These are phyloP conservation scores for Phtheirospermum japonicum DNA, from an alignment of 257 asterid species.

Conservation along the genomic window DNA sequence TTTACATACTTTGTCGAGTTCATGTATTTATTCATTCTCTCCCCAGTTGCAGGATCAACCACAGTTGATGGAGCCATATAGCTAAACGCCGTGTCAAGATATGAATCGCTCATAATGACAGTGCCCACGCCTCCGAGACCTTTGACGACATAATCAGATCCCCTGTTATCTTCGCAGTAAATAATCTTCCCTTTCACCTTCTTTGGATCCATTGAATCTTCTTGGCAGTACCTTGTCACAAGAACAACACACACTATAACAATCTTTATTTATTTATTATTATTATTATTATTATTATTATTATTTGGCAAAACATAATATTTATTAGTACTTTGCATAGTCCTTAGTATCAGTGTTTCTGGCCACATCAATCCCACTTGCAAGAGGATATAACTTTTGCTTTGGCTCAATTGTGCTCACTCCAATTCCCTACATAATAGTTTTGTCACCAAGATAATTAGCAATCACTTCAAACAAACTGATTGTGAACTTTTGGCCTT, in stretches of 20 bases:
- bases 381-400: slow-evolving; percentile 62
- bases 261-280: too few species aligned
- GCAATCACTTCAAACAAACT: too few species aligned
- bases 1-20: slow-evolving; percentile 58
- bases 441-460: too few species aligned
- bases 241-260: not conserved
- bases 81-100: slow-evolving; percentile 65
- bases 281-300: too few species aligned
- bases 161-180: slow-evolving; percentile 60
- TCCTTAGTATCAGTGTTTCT: slow-evolving; percentile 46
- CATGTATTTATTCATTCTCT: slow-evolving; percentile 48
- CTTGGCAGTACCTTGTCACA: slow-evolving; percentile 28
- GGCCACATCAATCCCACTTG: slow-evolving; percentile 66
- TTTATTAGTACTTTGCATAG: slow-evolving; percentile 41
- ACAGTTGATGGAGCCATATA: slow-evolving; percentile 79
- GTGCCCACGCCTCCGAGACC: slow-evolving; percentile 75
- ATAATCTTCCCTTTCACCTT: slow-evolving; percentile 82
- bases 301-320: not conserved
- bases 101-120: slow-evolving; percentile 49
- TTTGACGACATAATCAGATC: slow-evolving; percentile 70
- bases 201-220: slow-evolving; percentile 69
- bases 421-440: slow-evolving; percentile 88
- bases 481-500: too few species aligned
- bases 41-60: slow-evolving; percentile 52
- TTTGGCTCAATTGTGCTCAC: slow-evolving; percentile 56